Evolutionary conservation across 306 rosid genomes (phyloP), one percentile per base, ranked within the genome.

Genomic region (Lotus japonicus): DNA sequence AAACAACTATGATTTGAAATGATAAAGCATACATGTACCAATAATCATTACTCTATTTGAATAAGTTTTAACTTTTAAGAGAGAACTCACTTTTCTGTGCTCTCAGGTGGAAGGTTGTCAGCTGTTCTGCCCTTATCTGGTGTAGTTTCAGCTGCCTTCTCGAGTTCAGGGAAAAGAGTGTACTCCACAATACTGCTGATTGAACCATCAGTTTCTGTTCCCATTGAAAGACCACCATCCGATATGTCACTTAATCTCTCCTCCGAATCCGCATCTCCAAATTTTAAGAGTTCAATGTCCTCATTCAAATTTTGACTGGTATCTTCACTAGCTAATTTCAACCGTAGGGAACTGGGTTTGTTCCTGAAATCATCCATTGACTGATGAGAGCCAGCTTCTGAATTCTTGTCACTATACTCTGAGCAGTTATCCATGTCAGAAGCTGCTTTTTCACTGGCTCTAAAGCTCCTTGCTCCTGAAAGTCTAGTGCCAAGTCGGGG

Each of bases 191-290:
- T 86, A 67, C 99, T 90, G 75, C 85, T 61, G 33, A 90, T 84
- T 17, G 99, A 95, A 50, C 92, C 97, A 12, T 95, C 99, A 12
- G 99, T 95, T 91, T 95, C 99, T 14, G 99, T 88, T 74, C 99
- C 99, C 99, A 95, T 95, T 39, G 99, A 95, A 62, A 95, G 97
- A 70, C 79, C 99, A n/a, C 99, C 88, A 56, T 95, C 99, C 41
- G 99, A 95, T 80, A 95, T 95, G 78, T 95, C 99, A 56, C 99
- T 95, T 75, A 95, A 77, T 77, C 97, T 84, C 90, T 87, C 99
- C 62, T 89, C 96, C 6, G 99, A 83, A 84, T 95, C 97, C 46
- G 78, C 99, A 64, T 88, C 91, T 26, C 95, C 97, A 79, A 95
- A 90, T 63, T 95, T 80, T 62, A 91, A 68, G 61, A 95, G 97